Conservation (phyloP, 345 rosid genomes). For the Clarkia xantiana region DNA sequence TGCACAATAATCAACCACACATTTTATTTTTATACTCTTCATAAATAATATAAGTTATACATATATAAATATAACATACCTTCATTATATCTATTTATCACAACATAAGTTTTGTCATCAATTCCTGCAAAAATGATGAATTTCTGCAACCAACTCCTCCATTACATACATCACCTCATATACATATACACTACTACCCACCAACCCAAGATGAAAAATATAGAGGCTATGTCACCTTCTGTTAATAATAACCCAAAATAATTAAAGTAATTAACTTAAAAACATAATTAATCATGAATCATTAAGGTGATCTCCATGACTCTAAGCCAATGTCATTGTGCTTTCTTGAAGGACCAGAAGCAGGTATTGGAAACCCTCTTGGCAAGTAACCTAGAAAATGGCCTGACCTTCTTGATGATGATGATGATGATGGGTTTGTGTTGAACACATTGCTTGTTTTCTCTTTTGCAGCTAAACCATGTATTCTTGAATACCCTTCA, state of each 20-base stretch:
- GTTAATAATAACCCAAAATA: constrained; percentile 1
- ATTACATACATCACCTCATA: too few species aligned
- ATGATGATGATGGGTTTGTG: not conserved
- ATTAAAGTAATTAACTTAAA: not conserved
- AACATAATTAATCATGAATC: not conserved
- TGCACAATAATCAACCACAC: too few species aligned
- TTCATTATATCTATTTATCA: too few species aligned
- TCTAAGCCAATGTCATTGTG: constrained; percentile 76
- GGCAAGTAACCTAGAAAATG: constrained; percentile 73
- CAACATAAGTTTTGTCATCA: too few species aligned
- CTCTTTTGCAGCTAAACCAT: too few species aligned
- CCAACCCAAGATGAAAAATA: too few species aligned
- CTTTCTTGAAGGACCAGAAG: constrained; percentile 85
- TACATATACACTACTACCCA: too few species aligned
- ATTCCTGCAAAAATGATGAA: too few species aligned
- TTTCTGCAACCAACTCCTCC: too few species aligned
- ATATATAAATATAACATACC: too few species aligned
- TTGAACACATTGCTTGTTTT: not conserved
- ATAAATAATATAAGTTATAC: too few species aligned
- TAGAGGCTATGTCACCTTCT: not conserved
- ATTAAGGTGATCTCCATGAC: constrained; percentile 42
- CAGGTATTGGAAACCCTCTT: constrained; percentile 65
- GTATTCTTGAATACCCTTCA: constrained; percentile 1
- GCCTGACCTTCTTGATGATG: constrained; percentile 6
- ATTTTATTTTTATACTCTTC: too few species aligned